Conservation (phyloP, 1,139 yeast species). For the Geotrichum bryndzae region DNA sequence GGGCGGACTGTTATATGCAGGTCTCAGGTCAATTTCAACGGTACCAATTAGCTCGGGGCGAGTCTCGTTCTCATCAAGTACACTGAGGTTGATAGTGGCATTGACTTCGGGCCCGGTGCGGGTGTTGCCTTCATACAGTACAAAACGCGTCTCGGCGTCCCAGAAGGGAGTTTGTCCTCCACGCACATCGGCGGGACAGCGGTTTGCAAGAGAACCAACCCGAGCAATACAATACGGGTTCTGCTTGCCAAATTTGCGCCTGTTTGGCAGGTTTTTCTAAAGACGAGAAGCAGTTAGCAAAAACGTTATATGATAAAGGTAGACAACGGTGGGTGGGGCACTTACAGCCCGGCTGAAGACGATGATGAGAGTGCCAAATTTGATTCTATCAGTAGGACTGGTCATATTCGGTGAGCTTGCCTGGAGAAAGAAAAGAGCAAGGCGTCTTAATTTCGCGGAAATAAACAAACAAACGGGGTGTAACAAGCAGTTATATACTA, state of each 20-base stretch:
- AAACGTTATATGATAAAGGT: too few species aligned
- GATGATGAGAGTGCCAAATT: constrained; percentile 36
- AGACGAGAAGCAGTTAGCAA: not conserved
- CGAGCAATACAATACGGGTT: constrained; percentile 83
- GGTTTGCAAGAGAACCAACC: constrained; percentile 68
- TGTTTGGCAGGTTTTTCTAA: constrained; percentile 62
- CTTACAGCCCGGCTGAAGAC: constrained; percentile 37
- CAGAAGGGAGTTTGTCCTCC: constrained; percentile 15
- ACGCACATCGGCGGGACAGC: constrained; percentile 40
- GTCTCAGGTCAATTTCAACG: constrained; percentile 66
- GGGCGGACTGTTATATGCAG: constrained; percentile 55
- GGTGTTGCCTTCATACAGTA: constrained; percentile 41
- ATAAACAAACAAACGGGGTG: too few species aligned
- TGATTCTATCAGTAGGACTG: constrained; percentile 1
- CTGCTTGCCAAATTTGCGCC: constrained; percentile 78
- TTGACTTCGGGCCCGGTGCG: not conserved
- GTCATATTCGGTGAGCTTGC: too few species aligned
- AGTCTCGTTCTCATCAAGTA: constrained; percentile 79
- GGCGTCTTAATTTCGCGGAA: too few species aligned
- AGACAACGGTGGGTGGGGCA: constrained; percentile 8
- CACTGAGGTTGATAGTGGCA: constrained; percentile 48
- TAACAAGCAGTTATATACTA: too few species aligned
- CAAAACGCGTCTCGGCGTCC: constrained; percentile 74
- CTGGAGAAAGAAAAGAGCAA: too few species aligned
- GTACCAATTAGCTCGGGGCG: constrained; percentile 85